Percentiles rank a stretch among this genome's conserved stretches.
Conservation (phyloP, 805 yeast genomes). For the Candida rishiriensis region DNA sequence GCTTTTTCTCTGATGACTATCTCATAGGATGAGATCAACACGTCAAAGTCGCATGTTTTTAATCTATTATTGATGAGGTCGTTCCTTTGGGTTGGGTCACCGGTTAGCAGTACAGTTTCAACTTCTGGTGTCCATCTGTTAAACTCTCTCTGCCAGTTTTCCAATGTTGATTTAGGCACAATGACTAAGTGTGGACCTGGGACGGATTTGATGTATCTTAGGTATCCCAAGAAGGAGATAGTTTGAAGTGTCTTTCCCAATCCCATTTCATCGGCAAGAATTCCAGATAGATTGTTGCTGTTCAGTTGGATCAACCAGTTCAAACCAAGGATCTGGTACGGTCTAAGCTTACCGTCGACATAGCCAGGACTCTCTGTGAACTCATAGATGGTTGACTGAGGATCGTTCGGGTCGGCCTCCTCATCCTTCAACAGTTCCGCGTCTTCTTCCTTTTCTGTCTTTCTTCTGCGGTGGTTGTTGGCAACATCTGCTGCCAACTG, state of each 20-base stretch:
- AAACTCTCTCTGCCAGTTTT: slow-evolving; percentile 78
- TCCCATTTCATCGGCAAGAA: slow-evolving; percentile 85
- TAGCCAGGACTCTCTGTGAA: slow-evolving; percentile 49
- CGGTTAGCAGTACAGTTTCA: slow-evolving; percentile 63
- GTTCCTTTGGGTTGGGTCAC: slow-evolving; percentile 65
- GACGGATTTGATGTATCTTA: slow-evolving; percentile 54
- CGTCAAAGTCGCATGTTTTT: slow-evolving; percentile 63
- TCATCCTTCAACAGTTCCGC: slow-evolving; percentile 66
- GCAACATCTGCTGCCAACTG: background rate
- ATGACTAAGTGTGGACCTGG: slow-evolving; percentile 73
- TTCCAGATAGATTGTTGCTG: slow-evolving; percentile 67
- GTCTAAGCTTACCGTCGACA: slow-evolving; percentile 58
- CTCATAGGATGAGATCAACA: slow-evolving; percentile 68
- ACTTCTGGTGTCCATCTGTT: slow-evolving; percentile 79
- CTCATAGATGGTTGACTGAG: slow-evolving; percentile 35
- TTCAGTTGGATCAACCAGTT: slow-evolving; percentile 72
- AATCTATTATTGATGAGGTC: slow-evolving; percentile 47
- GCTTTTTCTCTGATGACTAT: slow-evolving; percentile 74
- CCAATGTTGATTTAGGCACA: slow-evolving; percentile 77
- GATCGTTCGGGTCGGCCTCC: slow-evolving; percentile 21
- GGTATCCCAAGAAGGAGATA: slow-evolving; percentile 68
- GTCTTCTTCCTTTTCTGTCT: slow-evolving; percentile 76
- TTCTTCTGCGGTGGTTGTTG: slow-evolving; percentile 48
- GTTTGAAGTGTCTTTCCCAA: slow-evolving; percentile 80
- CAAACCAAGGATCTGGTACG: slow-evolving; percentile 75